phyloP scores from a whole-genome alignment of 306 rosid genomes.

The Cyclanthera cordifolia region DNA sequence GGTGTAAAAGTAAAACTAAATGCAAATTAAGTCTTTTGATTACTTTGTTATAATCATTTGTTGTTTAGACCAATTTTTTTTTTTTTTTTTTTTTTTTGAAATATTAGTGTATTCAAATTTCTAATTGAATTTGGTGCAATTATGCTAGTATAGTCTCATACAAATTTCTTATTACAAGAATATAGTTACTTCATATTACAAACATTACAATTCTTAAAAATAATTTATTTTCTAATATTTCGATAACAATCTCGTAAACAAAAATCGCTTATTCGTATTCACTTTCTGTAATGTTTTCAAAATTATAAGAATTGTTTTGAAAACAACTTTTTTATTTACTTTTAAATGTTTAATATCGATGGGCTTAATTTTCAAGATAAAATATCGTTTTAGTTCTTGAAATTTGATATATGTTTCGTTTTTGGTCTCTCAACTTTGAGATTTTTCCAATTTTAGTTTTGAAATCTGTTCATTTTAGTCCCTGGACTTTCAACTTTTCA shows the following conservation, averaged over 20 bases:
- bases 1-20: not conserved
- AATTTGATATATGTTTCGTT: too few species aligned
- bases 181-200: not conserved
- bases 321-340: not conserved
- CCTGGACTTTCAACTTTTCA: too few species aligned
- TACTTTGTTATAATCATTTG: not conserved
- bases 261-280: not conserved
- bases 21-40: too few species aligned
- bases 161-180: too few species aligned
- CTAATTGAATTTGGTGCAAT: not conserved
- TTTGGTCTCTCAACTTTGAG: too few species aligned
- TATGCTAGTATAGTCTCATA: too few species aligned
- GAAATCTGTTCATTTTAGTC: too few species aligned
- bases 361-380: not conserved
- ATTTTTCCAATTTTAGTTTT: too few species aligned
- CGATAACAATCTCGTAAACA: not conserved
- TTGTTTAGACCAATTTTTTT: not conserved
- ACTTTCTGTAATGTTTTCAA: not conserved
- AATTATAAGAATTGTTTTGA: not conserved
- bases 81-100: too few species aligned
- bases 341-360: not conserved
- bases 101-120: too few species aligned
- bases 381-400: too few species aligned
- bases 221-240: not conserved
- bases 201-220: not conserved